These are phyloP conservation scores for Cantharellus anzutake DNA, from an alignment of 768 basidiomycete species.

Conservation along the genomic window DNA sequence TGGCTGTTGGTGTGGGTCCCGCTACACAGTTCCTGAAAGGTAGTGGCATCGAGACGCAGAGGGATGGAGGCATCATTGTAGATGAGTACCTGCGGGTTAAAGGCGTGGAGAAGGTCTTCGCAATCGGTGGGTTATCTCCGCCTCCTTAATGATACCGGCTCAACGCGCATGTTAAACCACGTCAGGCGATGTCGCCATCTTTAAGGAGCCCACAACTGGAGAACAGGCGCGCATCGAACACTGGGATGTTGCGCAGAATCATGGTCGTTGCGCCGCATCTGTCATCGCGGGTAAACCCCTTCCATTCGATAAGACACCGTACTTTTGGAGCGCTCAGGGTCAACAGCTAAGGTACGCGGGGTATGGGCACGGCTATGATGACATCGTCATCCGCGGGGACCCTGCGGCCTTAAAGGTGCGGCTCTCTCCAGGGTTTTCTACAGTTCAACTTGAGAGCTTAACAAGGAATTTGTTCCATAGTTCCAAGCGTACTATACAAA, in stretches of 20 bases:
- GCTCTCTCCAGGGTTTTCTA: not conserved
- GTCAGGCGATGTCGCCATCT: conserved; percentile 48
- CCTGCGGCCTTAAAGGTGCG: conserved; percentile 57
- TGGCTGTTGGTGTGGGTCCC: conserved; percentile 76
- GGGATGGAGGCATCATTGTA: conserved; percentile 57
- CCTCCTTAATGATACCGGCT: too few relatives aligned
- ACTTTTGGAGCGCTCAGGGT: conserved; percentile 88
- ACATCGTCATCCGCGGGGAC: conserved; percentile 59
- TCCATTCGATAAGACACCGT: conserved; percentile 56
- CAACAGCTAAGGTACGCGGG: conserved; percentile 78
- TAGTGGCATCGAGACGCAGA: conserved; percentile 38
- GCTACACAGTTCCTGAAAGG: conserved; percentile 60
- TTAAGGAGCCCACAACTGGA: conserved; percentile 40
- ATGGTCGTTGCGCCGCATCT: conserved; percentile 66
- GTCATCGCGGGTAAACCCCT: conserved; percentile 30
- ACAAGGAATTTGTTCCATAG: conserved; percentile 18
- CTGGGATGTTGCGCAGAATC: conserved; percentile 59
- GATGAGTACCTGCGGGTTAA: conserved; percentile 52
- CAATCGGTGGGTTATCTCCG: conserved; percentile 32
- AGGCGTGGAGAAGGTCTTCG: conserved; percentile 36
- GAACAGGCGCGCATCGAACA: conserved; percentile 42
- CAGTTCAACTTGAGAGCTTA: not conserved
- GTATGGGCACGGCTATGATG: conserved; percentile 46
- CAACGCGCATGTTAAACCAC: conserved; percentile 19
- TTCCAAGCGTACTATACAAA: conserved; percentile 70